Evolutionary conservation across 2,329 filamentous ascomycete genomes (phyloP).

Genomic region (Rhinocladiella similis): DNA sequence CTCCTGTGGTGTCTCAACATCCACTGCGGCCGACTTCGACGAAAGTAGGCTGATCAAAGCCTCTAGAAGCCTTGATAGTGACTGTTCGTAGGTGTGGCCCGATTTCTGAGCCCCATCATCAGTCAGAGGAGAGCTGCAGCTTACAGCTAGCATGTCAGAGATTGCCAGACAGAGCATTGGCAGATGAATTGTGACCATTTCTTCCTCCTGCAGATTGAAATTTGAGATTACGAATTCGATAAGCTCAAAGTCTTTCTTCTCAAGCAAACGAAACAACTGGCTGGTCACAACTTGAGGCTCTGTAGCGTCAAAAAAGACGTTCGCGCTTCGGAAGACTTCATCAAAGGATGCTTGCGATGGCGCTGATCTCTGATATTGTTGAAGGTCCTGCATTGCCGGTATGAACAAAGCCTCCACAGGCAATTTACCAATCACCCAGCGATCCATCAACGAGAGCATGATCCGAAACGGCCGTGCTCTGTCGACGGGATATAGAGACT

Average conservation of each 20-base stretch:
- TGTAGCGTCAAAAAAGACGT: constrained; percentile 95
- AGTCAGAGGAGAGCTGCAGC: neutral
- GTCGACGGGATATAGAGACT: constrained; percentile 59
- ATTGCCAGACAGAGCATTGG: constrained; percentile 23
- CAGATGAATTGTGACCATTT: constrained; percentile 61
- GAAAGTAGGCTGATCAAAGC: constrained; percentile 31
- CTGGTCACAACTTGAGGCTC: constrained; percentile 92
- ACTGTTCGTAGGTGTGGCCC: constrained; percentile 46
- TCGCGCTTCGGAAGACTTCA: constrained; percentile 89
- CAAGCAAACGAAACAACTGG: constrained; percentile 63
- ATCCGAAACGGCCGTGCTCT: constrained; percentile 84
- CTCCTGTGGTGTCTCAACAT: neutral
- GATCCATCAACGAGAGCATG: constrained; percentile 93
- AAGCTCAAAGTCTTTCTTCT: constrained; percentile 64
- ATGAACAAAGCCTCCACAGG: constrained; percentile 88
- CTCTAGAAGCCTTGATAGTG: constrained; percentile 39
- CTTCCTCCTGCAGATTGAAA: constrained; percentile 92
- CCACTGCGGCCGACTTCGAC: constrained; percentile 8
- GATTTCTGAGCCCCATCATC: constrained; percentile 23
- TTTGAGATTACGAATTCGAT: constrained; percentile 79
- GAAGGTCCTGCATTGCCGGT: constrained; percentile 77
- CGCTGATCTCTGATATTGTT: constrained; percentile 67
- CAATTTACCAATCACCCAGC: constrained; percentile 92
- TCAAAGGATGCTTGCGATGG: constrained; percentile 69
- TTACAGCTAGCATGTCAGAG: constrained; percentile 24